phyloP scores from a whole-genome alignment of 2,329 filamentous ascomycete species.

The Rhinocladiella similis region DNA sequence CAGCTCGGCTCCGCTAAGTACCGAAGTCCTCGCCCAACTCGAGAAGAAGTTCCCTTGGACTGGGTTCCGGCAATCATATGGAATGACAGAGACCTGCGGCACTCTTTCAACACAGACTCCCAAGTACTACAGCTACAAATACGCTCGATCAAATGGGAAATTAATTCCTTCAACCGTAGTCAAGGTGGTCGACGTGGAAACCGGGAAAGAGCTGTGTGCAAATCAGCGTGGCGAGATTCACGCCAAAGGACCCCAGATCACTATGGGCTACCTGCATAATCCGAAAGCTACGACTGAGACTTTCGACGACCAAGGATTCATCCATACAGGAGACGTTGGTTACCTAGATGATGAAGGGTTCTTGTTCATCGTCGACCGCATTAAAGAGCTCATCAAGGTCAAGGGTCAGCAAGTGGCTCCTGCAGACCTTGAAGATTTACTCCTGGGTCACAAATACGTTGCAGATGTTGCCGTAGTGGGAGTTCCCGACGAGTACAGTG shows the following conservation, averaged over 20 bases:
- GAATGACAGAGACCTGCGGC: background rate
- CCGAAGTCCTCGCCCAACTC: background rate
- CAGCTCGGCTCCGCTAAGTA: background rate
- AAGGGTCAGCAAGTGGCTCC: conserved; percentile 63
- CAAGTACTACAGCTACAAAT: conserved; percentile 54
- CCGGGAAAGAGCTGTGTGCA: conserved; percentile 46
- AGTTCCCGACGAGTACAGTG: conserved; percentile 62
- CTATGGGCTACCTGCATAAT: conserved; percentile 75
- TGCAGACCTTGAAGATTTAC: conserved; percentile 59
- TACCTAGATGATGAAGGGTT: conserved; percentile 57
- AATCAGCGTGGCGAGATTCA: conserved; percentile 61
- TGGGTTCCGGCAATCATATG: background rate
- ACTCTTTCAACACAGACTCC: background rate
- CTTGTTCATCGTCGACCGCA: conserved; percentile 38
- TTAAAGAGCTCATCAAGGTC: conserved; percentile 61
- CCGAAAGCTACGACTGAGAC: conserved; percentile 68
- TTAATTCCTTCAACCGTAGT: conserved; percentile 59
- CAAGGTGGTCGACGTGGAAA: conserved; percentile 55
- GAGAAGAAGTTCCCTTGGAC: background rate
- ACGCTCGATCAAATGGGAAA: conserved; percentile 47
- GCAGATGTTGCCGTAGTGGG: conserved; percentile 70
- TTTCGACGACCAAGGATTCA: conserved; percentile 59
- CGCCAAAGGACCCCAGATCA: conserved; percentile 77
- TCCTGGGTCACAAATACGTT: conserved; percentile 57
- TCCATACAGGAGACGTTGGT: conserved; percentile 68